Evolutionary conservation across 129 eudicot genomes (phyloP).

Genomic region (Pseudognaphalium luteoalbum): DNA sequence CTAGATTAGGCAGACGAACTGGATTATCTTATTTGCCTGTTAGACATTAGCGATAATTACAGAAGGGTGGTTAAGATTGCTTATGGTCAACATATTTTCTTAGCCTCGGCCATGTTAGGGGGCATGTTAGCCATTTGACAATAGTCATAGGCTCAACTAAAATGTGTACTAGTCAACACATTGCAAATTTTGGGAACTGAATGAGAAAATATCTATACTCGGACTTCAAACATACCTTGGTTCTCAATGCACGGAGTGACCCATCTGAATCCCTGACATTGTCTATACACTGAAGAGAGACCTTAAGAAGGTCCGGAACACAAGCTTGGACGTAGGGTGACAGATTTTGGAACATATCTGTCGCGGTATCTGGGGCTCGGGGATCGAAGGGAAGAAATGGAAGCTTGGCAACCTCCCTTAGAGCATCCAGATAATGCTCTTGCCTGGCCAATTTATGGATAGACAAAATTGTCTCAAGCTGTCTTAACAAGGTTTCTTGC

Average conservation of each 20-base stretch:
- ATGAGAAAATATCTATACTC: not conserved
- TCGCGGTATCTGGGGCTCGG: constrained; percentile 59
- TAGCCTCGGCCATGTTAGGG: constrained; percentile 7
- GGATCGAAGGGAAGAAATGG: constrained; percentile 96
- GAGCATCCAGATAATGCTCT: constrained; percentile 70
- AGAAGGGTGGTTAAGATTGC: no score
- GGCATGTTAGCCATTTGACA: not conserved
- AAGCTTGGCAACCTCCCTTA: constrained; percentile 82
- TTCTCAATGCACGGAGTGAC: constrained; percentile 85
- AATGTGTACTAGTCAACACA: not conserved
- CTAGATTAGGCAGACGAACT: no score
- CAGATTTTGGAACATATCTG: constrained; percentile 57
- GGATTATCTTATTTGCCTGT: no score
- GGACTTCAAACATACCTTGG: constrained; percentile 58
- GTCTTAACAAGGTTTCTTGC: constrained; percentile 84
- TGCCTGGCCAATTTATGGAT: constrained; percentile 64
- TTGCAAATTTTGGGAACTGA: not conserved
- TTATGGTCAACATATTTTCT: no score
- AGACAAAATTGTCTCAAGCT: constrained; percentile 88
- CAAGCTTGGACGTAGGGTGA: constrained; percentile 93
- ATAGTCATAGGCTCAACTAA: not conserved
- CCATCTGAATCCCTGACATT: constrained; percentile 86
- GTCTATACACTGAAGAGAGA: constrained; percentile 84
- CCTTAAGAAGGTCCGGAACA: constrained; percentile 92
- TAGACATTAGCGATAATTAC: no score